Evolutionary conservation across 352 stramenopile genomes (phyloP).

Genomic region (Pythium angustatum): DNA sequence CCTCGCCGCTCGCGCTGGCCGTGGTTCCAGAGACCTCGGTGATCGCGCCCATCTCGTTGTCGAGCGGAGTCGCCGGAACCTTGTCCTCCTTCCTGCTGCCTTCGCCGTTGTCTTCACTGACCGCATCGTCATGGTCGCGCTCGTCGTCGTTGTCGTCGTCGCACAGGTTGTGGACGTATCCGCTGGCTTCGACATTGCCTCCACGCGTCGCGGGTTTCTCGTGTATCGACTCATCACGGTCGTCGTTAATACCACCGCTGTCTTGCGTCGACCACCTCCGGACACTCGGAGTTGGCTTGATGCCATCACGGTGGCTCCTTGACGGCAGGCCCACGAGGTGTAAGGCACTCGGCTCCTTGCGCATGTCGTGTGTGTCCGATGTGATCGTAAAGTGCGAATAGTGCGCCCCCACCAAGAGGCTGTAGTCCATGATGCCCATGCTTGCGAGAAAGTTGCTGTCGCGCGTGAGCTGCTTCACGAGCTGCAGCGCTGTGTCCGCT

Average conservation of each 20-base stretch:
- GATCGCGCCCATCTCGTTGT: neutral
- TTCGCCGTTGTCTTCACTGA: constrained; percentile 19
- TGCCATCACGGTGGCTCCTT: neutral
- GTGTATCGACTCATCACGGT: neutral
- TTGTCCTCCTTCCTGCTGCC: constrained; percentile 4
- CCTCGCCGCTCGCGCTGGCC: constrained; percentile 10
- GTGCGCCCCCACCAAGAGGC: constrained; percentile 84
- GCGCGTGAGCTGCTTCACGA: constrained; percentile 80
- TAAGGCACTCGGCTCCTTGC: constrained; percentile 15
- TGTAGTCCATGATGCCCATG: constrained; percentile 92
- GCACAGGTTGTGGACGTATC: constrained; percentile 43
- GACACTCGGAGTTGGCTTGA: neutral
- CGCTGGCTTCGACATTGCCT: constrained; percentile 25
- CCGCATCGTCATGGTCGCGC: constrained; percentile 30
- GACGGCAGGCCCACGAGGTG: neutral
- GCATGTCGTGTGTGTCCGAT: constrained; percentile 24
- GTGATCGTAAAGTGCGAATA: constrained; percentile 84
- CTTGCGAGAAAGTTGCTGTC: constrained; percentile 85
- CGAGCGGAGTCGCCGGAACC: neutral
- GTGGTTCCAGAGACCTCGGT: constrained; percentile 12
- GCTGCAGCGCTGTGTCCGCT: constrained; percentile 40
- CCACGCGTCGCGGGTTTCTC: neutral
- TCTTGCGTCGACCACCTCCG: neutral
- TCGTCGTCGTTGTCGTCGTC: constrained; percentile 18
- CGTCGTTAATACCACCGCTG: neutral